Conservation (phyloP, 2,329 filamentous ascomycete species). For the Daldinia eschscholtzii region DNA sequence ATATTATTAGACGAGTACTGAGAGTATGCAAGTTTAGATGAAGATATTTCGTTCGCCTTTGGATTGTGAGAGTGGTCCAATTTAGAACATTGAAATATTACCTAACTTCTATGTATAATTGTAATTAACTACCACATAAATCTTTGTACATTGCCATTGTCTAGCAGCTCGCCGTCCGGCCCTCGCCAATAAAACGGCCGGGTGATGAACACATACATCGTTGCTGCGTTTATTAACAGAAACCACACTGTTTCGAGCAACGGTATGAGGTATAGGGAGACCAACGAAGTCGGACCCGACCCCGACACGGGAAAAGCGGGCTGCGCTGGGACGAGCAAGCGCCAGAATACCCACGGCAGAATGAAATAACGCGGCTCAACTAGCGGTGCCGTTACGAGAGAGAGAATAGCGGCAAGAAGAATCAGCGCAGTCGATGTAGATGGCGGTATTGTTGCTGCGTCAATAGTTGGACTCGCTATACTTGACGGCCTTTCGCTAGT, state of each 20-base stretch:
- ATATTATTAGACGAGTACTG: conserved; percentile 24
- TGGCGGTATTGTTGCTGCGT: conserved; percentile 45
- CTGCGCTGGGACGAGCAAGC: conserved; percentile 76
- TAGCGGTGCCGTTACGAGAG: conserved; percentile 87
- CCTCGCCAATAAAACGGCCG: conserved; percentile 75
- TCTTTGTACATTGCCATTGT: conserved; percentile 72
- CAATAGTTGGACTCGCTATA: conserved; percentile 23
- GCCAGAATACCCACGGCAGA: conserved; percentile 93
- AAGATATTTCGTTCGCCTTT: background rate
- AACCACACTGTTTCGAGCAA: conserved; percentile 77
- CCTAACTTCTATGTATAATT: background rate
- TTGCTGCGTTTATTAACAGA: conserved; percentile 71
- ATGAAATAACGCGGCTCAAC: conserved; percentile 98
- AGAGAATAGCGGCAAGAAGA: conserved; percentile 79
- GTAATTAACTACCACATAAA: conserved; percentile 79
- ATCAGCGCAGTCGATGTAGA: conserved; percentile 67
- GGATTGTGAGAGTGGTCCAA: background rate
- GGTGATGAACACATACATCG: conserved; percentile 78
- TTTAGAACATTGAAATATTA: background rate
- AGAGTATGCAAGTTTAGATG: conserved; percentile 10
- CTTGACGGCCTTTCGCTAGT: conserved; percentile 42
- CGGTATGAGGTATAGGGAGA: conserved; percentile 47
- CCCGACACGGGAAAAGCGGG: conserved; percentile 1
- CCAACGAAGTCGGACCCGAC: background rate
- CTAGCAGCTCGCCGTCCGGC: conserved; percentile 64